Evolutionary conservation across 2,329 filamentous ascomycete species (phyloP).

Genomic region (Stylonectria norvegica): DNA sequence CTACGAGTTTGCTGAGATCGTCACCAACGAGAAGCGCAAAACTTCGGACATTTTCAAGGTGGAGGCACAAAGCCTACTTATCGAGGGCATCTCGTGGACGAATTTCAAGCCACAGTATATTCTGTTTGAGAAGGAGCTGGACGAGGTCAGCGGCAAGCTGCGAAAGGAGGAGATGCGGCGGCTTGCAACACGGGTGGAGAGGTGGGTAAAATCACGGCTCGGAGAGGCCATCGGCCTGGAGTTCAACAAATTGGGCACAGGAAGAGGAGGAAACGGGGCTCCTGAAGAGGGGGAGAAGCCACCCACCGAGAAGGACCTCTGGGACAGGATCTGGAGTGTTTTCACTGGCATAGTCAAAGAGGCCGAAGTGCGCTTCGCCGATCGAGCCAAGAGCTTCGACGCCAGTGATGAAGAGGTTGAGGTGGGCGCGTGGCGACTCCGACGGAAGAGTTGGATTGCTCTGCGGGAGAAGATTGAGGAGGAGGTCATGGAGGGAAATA

Average conservation of each 20-base stretch:
- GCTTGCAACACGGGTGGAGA: constrained; percentile 83
- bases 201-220: constrained; percentile 87
- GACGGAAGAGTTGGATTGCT: constrained; percentile 92
- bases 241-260: constrained; percentile 93
- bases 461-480: constrained; percentile 89
- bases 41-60: constrained; percentile 71
- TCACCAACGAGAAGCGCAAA: constrained; percentile 74
- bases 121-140: constrained; percentile 85
- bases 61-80: constrained; percentile 69
- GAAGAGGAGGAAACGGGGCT: constrained; percentile 75
- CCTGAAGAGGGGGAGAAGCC: constrained; percentile 75
- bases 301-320: constrained; percentile 75
- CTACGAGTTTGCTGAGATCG: constrained; percentile 96
- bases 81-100: constrained; percentile 82
- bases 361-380: constrained; percentile 80
- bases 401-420: constrained; percentile 88
- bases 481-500: constrained; percentile 96
- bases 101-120: constrained; percentile 77
- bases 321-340: constrained; percentile 90
- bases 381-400: constrained; percentile 89
- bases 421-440: constrained; percentile 85
- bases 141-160: constrained; percentile 79
- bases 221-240: constrained; percentile 86
- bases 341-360: constrained; percentile 81
- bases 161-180: constrained; percentile 95